Evolutionary conservation across 2,329 filamentous ascomycete species (phyloP).

Genomic region (Phialemoniopsis sp.): DNA sequence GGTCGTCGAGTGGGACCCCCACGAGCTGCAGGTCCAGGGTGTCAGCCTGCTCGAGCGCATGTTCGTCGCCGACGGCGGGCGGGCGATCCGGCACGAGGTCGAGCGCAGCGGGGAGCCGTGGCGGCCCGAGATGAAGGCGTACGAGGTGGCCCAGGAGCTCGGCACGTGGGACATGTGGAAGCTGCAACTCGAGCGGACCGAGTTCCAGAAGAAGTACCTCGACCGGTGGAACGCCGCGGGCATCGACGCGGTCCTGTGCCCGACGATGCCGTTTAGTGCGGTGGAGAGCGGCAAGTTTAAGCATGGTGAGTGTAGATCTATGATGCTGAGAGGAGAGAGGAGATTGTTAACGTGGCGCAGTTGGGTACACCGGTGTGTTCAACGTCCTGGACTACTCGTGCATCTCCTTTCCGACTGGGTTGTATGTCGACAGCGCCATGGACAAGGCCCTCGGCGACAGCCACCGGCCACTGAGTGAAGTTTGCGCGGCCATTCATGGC

Average conservation of each 20-base stretch:
- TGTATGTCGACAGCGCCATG: constrained; percentile 31
- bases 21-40: constrained; percentile 34
- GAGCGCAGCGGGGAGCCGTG: constrained; percentile 32
- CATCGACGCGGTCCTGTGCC: constrained; percentile 61
- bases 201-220: constrained; percentile 40
- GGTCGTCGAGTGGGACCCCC: constrained; percentile 43
- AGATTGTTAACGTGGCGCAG: constrained; percentile 16
- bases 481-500: constrained; percentile 30
- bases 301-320: constrained; percentile 27
- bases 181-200: constrained; percentile 38
- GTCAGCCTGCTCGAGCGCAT: constrained; percentile 32
- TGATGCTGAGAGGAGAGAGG: neutral
- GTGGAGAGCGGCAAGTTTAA: constrained; percentile 37
- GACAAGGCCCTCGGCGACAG: constrained; percentile 22
- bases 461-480: constrained; percentile 27
- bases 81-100: constrained; percentile 11
- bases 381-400: constrained; percentile 44
- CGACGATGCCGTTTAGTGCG: constrained; percentile 41
- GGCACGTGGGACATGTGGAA: constrained; percentile 42
- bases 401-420: constrained; percentile 40
- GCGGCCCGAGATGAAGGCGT: constrained; percentile 29
- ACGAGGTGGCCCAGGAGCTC: constrained; percentile 27
- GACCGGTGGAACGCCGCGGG: constrained; percentile 39
- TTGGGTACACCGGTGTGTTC: constrained; percentile 45
- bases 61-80: constrained; percentile 43